Conservation (phyloP, 2,329 filamentous ascomycete genomes). For the Talaromyces sp. region DNA sequence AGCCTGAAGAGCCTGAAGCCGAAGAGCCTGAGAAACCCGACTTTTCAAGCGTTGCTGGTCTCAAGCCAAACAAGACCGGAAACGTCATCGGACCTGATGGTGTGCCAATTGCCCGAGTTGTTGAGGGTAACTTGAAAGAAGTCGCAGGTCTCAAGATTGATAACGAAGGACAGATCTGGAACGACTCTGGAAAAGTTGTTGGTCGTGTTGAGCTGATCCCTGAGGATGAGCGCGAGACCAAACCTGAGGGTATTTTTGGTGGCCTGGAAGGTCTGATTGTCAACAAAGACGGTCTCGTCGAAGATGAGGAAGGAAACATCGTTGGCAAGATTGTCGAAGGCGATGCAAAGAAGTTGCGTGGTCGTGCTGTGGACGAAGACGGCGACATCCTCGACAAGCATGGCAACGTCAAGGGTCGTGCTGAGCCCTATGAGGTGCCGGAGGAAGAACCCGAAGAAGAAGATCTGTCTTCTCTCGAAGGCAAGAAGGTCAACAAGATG, state of each 20-base stretch:
- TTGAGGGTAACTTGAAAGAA: slow-evolving; percentile 54
- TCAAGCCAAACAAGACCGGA: slow-evolving; percentile 55
- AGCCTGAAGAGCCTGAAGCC: slow-evolving; percentile 48
- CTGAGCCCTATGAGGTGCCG: slow-evolving; percentile 51
- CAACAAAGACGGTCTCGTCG: slow-evolving; percentile 54
- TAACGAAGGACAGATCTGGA: slow-evolving; percentile 52
- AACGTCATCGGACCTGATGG: slow-evolving; percentile 51
- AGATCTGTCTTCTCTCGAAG: slow-evolving; percentile 56
- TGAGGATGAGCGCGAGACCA: slow-evolving; percentile 51
- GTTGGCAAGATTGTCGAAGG: slow-evolving; percentile 68
- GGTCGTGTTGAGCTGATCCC: slow-evolving; percentile 56
- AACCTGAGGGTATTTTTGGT: slow-evolving; percentile 54
- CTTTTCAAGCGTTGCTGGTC: slow-evolving; percentile 50
- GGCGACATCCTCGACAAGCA: slow-evolving; percentile 78
- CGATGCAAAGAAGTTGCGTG: slow-evolving; percentile 66
- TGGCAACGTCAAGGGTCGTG: slow-evolving; percentile 56
- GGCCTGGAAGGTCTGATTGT: slow-evolving; percentile 54
- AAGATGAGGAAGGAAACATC: slow-evolving; percentile 73
- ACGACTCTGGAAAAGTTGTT: slow-evolving; percentile 52
- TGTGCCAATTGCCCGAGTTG: slow-evolving; percentile 51
- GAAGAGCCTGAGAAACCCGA: slow-evolving; percentile 45
- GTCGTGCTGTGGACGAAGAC: slow-evolving; percentile 71
- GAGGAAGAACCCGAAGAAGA: slow-evolving; percentile 47
- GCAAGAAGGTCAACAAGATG: slow-evolving; percentile 59
- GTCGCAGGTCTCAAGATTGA: slow-evolving; percentile 54